Base-by-base conservation (phyloP, 345 rosid genomes). In the Corchorus capsularis region DNA sequence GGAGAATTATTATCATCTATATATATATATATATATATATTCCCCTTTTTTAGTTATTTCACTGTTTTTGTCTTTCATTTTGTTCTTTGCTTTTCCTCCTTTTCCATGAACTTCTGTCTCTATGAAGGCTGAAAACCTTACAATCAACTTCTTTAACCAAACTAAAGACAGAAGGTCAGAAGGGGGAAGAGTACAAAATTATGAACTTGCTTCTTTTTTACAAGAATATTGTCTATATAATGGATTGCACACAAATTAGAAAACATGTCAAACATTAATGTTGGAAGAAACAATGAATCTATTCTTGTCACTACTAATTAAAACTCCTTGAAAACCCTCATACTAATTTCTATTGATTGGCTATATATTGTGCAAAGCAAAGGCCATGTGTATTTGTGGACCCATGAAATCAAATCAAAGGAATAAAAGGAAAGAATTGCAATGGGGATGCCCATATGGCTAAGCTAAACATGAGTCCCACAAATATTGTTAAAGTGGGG, bases 401-500 rank as follows among this genome's bases (percentile, higher is more conserved):
- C 46, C 47, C 50, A 19, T 70, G 20, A 56, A n/a, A n/a, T n/a
- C n/a, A n/a, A n/a, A n/a, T n/a, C n/a, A n/a, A 5, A 55, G 45
- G 63, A 34, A 20, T 13, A 64, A 16, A 61, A 66, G 65, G 1
- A 14, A 34, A 14, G n/a, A n/a, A n/a, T n/a, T 54, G 39, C 37
- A 34, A 60, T 14, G 50, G 13, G 0, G 67, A 59, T 47, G 63
- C 20, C 67, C 67, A 52, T 20, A 3, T 55, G 63, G 52, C 32
- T 53, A 73, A 27, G 79, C 71, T 41, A 74, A 27, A 43, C 72
- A 71, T 46, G 77, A 71, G 87, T 82, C 85, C 87, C 86, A 82
- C 81, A 53, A 60, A 78, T 85, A 3, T 77, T 77, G 84, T 75
- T 80, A 75, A 57, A 69, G 84, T 81, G 85, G 90, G 88, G 77